Base-by-base conservation (phyloP, 192 early-diverging fungal genomes). In the Phlyctochytrium bullatum region DNA sequence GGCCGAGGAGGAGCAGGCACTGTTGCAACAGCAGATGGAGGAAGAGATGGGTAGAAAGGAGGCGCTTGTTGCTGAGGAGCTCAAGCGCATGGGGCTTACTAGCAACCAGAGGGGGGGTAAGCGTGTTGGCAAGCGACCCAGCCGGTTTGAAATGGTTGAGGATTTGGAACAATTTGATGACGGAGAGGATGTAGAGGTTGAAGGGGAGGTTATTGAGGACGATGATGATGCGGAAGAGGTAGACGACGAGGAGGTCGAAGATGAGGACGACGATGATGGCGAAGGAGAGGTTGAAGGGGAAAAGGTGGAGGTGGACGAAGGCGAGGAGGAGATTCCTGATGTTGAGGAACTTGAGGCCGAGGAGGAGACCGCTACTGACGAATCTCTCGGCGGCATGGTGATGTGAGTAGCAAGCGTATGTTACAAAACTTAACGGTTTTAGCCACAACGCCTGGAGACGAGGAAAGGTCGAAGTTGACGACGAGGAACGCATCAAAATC, bases 1-100 rank as follows among this genome's bases (percentile, higher is more conserved):
- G 69, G 90, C 97, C 70, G 83, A 88, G 62, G 93, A 91, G 59
- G 69, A 62, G 36, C 72, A 80, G 36, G 74, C 65, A 23, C 52
- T 59, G 31, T 66, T 32, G 23, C 72, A 76, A 56, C 66, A 77
- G 27, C 31, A 36, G 34, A 65, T 54, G 59, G 27, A 25, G 2
- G 67, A 63, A 32, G 71, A 69, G 16, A 33, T 34, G 17, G 73
- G 60, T 34, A 23, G 20, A 2, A 84, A 83, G 62, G 78, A 80
- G 61, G 75, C 80, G 40, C 82, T 86, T 24, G 78, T 76, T 14
- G 66, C 79, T 56, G 35, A 73, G 27, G 72, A 73, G 61, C 59
- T 67, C 61, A 47, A 36, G 25, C 59, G 59, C 29, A 65, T 72
- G 64, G 71, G 71, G 6, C n/a, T 72, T 33, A 51, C 60, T 6